Percentiles rank a stretch among this genome's conserved stretches.
These are phyloP conservation scores for Cyphellophora attinorum DNA, from an alignment of 2,329 filamentous ascomycete species.

Conservation along the genomic window DNA sequence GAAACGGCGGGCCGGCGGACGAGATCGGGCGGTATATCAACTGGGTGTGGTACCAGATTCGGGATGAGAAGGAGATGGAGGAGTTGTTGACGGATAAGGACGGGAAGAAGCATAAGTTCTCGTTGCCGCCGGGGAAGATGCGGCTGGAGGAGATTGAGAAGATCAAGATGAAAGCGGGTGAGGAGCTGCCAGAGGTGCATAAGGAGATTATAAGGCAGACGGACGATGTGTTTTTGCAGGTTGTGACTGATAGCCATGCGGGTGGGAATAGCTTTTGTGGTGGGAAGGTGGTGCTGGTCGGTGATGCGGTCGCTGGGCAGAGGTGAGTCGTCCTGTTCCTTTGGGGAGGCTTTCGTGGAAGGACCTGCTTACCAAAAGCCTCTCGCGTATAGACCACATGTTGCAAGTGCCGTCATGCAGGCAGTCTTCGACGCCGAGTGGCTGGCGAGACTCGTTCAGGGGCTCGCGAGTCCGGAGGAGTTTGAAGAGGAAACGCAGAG, in stretches of 20 bases:
- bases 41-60: slow-evolving; percentile 30
- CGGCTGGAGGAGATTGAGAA: slow-evolving; percentile 21
- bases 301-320: slow-evolving; percentile 21
- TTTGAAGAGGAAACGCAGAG: slow-evolving; percentile 7
- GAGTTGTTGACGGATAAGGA: slow-evolving; percentile 22
- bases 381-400: slow-evolving; percentile 28
- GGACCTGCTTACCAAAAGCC: slow-evolving; percentile 28
- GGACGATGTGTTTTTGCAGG: slow-evolving; percentile 27
- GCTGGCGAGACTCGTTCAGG: slow-evolving; percentile 11
- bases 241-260: slow-evolving; percentile 10
- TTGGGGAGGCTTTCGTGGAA: too few relatives aligned
- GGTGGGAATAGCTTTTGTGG: slow-evolving; percentile 25
- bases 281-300: slow-evolving; percentile 31
- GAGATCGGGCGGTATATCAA: slow-evolving; percentile 32
- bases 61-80: slow-evolving; percentile 24
- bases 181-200: slow-evolving; percentile 28
- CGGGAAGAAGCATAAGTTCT: slow-evolving; percentile 22
- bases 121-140: slow-evolving; percentile 21
- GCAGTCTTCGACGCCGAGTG: slow-evolving; percentile 20
- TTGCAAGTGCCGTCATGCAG: slow-evolving; percentile 32
- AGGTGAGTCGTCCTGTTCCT: too few relatives aligned
- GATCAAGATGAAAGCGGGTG: slow-evolving; percentile 22
- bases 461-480: slow-evolving; percentile 6
- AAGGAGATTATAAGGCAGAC: slow-evolving; percentile 31
- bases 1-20: slow-evolving; percentile 26